phyloP scores from a whole-genome alignment of 352 stramenopile genomes.

The Phytopythium delawarense region DNA sequence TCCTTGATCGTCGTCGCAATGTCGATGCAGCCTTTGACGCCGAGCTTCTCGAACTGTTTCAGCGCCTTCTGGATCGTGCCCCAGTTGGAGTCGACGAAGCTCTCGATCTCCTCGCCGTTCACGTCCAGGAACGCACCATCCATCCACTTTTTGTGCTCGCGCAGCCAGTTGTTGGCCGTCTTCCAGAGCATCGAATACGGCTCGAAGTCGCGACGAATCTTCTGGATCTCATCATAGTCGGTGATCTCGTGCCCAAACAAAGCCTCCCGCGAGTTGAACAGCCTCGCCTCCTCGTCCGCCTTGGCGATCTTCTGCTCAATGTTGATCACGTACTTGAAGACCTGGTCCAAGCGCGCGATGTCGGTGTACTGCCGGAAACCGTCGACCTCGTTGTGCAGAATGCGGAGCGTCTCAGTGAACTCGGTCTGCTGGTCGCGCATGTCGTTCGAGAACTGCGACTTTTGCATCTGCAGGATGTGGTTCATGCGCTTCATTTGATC shows the following conservation, averaged over 20 bases:
- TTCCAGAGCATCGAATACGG: constrained; percentile 94
- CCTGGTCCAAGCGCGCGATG: constrained; percentile 75
- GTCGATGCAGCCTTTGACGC: constrained; percentile 77
- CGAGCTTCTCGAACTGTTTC: constrained; percentile 93
- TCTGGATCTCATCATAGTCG: constrained; percentile 89
- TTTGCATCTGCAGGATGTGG: constrained; percentile 79
- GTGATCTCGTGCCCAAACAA: constrained; percentile 88
- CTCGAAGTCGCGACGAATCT: constrained; percentile 91
- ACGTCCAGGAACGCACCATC: constrained; percentile 87
- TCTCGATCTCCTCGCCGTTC: constrained; percentile 91
- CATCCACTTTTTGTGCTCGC: constrained; percentile 92
- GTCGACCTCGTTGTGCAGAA: constrained; percentile 87
- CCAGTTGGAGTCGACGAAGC: constrained; percentile 83
- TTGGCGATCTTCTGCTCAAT: constrained; percentile 88
- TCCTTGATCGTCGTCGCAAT: constrained; percentile 89
- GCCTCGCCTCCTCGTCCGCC: constrained; percentile 81
- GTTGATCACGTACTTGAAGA: constrained; percentile 84
- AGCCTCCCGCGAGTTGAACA: constrained; percentile 91
- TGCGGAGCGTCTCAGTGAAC: constrained; percentile 81
- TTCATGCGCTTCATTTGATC: constrained; percentile 84
- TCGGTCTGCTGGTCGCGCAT: constrained; percentile 93
- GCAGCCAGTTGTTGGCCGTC: constrained; percentile 88
- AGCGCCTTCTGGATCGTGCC: constrained; percentile 84
- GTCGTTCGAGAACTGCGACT: constrained; percentile 78
- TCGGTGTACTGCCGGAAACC: constrained; percentile 86